phyloP scores from a whole-genome alignment of 2,329 filamentous ascomycete species.

The Aspergillus transmontanensis region DNA sequence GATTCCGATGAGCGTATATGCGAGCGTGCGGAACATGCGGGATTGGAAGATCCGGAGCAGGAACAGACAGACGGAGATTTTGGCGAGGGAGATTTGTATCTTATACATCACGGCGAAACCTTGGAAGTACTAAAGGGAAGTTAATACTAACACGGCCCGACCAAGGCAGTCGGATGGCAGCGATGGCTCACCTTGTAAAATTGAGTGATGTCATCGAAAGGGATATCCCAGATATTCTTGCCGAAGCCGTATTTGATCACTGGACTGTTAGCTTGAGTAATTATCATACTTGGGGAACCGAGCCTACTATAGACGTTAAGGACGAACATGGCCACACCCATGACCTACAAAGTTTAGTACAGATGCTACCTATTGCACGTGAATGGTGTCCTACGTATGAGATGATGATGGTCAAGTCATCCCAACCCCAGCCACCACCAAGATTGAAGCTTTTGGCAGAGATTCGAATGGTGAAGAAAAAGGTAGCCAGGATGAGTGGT shows the following conservation, averaged over 20 bases:
- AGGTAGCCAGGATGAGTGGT: slow-evolving; percentile 16
- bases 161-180: neutral
- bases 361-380: rapidly evolving
- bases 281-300: no score
- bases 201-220: slow-evolving; percentile 12
- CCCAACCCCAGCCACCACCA: slow-evolving; percentile 23
- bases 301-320: slow-evolving; percentile 19
- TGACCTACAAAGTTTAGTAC: slow-evolving; percentile 6
- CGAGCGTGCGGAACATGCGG: slow-evolving; percentile 18
- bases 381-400: slow-evolving; percentile 13
- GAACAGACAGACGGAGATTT: slow-evolving; percentile 30
- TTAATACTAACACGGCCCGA: no score
- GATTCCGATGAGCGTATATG: slow-evolving; percentile 23
- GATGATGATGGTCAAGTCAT: slow-evolving; percentile 19
- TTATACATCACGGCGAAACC: slow-evolving; percentile 25
- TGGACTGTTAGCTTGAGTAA: slow-evolving; percentile 3
- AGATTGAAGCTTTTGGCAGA: slow-evolving; percentile 15
- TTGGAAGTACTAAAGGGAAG: slow-evolving; percentile 18
- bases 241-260: slow-evolving; percentile 18
- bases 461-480: slow-evolving; percentile 21
- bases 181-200: slow-evolving; percentile 12
- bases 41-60: slow-evolving; percentile 27
- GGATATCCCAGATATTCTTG: slow-evolving; percentile 18
- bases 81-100: slow-evolving; percentile 25
- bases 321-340: slow-evolving; percentile 15